Conservation (phyloP, 257 asterid genomes). For the Solanum infundibuliforme region DNA sequence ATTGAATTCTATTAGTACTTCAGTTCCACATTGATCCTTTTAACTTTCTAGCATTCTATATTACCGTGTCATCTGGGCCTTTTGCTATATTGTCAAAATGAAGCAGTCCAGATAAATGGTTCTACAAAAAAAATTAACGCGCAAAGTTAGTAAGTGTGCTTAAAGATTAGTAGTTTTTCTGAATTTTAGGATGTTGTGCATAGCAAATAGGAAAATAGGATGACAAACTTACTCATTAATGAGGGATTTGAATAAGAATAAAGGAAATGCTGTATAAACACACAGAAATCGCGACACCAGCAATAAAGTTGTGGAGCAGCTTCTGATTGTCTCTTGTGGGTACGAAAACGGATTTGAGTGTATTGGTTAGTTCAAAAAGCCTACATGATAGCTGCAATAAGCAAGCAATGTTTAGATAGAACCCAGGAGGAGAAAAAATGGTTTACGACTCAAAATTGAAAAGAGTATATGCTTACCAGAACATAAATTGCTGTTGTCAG, state of each 20-base stretch:
- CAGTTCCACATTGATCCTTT: conserved; percentile 3
- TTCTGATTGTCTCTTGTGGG: conserved; percentile 67
- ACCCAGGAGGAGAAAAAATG: background rate
- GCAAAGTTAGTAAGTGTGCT: background rate
- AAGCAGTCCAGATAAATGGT: background rate
- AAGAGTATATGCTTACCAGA: conserved; percentile 39
- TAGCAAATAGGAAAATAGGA: background rate
- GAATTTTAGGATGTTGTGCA: background rate
- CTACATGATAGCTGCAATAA: conserved; percentile 63
- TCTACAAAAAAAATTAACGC: background rate
- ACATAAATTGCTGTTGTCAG: conserved; percentile 73
- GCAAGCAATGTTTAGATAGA: background rate
- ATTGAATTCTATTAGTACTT: background rate
- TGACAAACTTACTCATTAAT: conserved; percentile 33
- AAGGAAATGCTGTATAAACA: conserved; percentile 51
- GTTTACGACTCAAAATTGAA: background rate
- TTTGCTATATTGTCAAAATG: background rate
- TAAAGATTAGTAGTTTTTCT: background rate
- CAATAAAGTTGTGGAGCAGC: conserved; percentile 51
- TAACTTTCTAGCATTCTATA: conserved; percentile 8
- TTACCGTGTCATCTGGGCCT: background rate
- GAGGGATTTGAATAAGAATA: conserved; percentile 67
- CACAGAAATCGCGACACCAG: conserved; percentile 44
- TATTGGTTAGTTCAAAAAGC: conserved; percentile 83
- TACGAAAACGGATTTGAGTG: conserved; percentile 66